A percentile compares a stretch with the other conserved stretches of the same genome.
phyloP scores from a whole-genome alignment of 768 basidiomycete genomes.

The Mycena chlorophos region DNA sequence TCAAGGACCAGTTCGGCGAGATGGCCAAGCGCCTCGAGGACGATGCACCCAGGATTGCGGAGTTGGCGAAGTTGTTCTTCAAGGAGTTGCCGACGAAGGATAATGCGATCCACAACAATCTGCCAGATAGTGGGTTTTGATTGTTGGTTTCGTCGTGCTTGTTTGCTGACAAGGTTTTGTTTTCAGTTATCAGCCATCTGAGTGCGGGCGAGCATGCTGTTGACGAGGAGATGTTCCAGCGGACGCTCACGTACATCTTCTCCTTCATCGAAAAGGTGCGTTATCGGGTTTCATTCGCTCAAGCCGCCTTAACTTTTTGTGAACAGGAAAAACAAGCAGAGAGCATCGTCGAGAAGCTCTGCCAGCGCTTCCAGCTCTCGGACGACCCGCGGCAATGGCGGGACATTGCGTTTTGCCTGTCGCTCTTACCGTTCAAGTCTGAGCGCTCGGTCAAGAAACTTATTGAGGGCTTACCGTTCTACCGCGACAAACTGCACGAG shows the following conservation, averaged over 20 bases:
- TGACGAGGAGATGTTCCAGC: conserved; percentile 89
- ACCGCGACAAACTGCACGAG: conserved; percentile 96
- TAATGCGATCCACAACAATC: conserved; percentile 98
- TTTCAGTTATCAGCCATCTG: conserved; percentile 87
- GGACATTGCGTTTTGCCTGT: conserved; percentile 94
- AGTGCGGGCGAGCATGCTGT: conserved; percentile 90
- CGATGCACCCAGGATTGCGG: conserved; percentile 79
- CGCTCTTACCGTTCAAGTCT: conserved; percentile 93
- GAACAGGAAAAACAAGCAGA: conserved; percentile 97
- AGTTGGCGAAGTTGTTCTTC: conserved; percentile 98
- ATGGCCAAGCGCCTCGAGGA: conserved; percentile 99
- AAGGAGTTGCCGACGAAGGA: conserved; percentile 94
- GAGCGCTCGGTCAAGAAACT: conserved; percentile 96
- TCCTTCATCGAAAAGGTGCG: conserved; percentile 92
- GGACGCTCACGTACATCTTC: conserved; percentile 94
- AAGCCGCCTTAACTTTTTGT: neutral
- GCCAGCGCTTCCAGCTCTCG: conserved; percentile 88
- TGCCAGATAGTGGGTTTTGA: conserved; percentile 77
- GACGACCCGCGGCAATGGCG: conserved; percentile 95
- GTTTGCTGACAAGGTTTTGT: neutral
- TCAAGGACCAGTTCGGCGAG: conserved; percentile 98
- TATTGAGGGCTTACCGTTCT: conserved; percentile 87
- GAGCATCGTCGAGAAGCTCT: conserved; percentile 94
- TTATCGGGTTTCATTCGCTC: neutral
- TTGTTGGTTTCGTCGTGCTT: neutral